Base-by-base conservation (phyloP, 176 grass and related monocot genomes). In the Ensete glaucum region DNA sequence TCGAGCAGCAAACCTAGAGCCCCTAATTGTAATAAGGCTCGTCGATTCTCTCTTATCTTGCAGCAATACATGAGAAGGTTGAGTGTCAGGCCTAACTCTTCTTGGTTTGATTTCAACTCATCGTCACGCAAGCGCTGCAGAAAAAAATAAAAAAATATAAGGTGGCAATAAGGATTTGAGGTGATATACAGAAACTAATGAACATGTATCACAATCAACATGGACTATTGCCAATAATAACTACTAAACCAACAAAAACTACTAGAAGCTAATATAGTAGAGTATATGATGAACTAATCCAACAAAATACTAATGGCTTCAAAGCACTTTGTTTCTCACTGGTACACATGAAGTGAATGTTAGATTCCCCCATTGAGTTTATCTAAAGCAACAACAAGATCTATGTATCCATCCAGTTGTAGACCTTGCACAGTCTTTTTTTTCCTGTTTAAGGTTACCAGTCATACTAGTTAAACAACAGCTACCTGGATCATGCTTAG, bases 401-500 rank as follows among this genome's bases (percentile, higher is more conserved):
- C 10, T 7, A 66, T 27, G 10, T 14, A 66, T 27, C 23, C 25
- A 26, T 14, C 23, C 24, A 66, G 63, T 2, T 66, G 14, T 27
- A 3, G 27, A 66, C 63, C 12, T 21, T 20, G 19, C 21, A 20
- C 24, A 3, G 29, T 34, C 29, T 34, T 34, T 34, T 43, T 43
- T 43, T 43, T 43, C 34, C 34, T 43, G 34, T 43, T 43, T 43
- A 43, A 43, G 34, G 34, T 43, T 43, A 43, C 34, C 4, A 43
- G 11, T 58, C 16, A 13, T 17, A 58, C 54, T 11, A 58, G 12
- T 57, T 57, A 57, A 57, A 11, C 58, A 57, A 24, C 27, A 76
- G 56, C 50, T 82, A 98, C 94, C 87, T 98, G 90, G 68, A 98
- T 98, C 90, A 98, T 98, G 81, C 88, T 89, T 81, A 98, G 76